Evolutionary conservation across 208 protist species (phyloP).

Genomic region (Trypanosoma rangeli): DNA sequence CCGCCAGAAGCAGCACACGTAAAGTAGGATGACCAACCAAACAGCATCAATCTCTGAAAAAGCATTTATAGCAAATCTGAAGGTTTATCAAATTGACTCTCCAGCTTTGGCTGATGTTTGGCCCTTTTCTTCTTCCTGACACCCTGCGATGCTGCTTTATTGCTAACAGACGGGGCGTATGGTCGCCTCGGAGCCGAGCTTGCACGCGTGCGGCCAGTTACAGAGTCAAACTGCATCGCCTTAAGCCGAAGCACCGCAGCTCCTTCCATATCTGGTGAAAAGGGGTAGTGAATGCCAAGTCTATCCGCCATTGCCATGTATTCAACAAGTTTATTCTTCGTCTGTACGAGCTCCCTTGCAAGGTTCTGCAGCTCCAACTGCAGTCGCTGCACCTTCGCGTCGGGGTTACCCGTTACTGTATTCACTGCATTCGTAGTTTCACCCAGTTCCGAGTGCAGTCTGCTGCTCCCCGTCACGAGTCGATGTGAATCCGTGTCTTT

Average conservation of each 20-base stretch:
- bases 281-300: constrained; percentile 80
- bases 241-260: constrained; percentile 60
- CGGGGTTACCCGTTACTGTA: constrained; percentile 17
- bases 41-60: background rate
- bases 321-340: constrained; percentile 83
- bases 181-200: constrained; percentile 12
- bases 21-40: background rate
- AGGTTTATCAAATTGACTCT: background rate
- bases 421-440: background rate
- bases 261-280: constrained; percentile 64
- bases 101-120: background rate
- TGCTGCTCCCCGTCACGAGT: constrained; percentile 46
- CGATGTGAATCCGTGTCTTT: constrained; percentile 33
- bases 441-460: constrained; percentile 29
- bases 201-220: constrained; percentile 26
- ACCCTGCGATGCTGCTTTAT: background rate
- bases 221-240: constrained; percentile 37
- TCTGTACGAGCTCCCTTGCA: constrained; percentile 66
- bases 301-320: constrained; percentile 88
- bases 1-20: background rate
- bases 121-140: background rate
- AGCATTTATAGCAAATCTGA: background rate
- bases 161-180: background rate
- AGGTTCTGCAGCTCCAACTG: constrained; percentile 60
- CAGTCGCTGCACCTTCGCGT: constrained; percentile 28